Conservation (phyloP, 2,329 filamentous ascomycete genomes). For the Alternaria burnsii region DNA sequence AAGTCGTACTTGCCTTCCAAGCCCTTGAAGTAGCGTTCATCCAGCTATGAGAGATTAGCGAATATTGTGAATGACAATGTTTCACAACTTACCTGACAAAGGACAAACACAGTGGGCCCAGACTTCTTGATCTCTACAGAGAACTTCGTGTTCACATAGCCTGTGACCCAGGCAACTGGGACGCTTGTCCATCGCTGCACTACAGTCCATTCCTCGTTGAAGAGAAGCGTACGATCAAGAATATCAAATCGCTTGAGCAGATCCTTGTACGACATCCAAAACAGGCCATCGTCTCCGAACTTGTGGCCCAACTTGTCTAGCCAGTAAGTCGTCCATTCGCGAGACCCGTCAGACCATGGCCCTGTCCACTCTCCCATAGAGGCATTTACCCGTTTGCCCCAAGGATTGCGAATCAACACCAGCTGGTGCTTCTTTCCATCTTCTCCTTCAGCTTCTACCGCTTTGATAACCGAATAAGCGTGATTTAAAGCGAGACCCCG, state of each 20-base stretch:
- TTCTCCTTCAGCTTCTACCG: constrained; percentile 61
- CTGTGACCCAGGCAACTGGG: constrained; percentile 66
- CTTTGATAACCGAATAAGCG: constrained; percentile 66
- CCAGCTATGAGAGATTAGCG: constrained; percentile 59
- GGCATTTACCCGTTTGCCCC: constrained; percentile 67
- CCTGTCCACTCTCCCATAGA: constrained; percentile 23
- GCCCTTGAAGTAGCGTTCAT: constrained; percentile 66
- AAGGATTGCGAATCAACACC: constrained; percentile 76
- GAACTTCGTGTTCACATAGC: constrained; percentile 69
- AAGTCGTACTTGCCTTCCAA: constrained; percentile 65
- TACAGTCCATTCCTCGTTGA: constrained; percentile 66
- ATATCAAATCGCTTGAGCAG: constrained; percentile 64
- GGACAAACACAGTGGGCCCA: constrained; percentile 64
- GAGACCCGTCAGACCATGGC: constrained; percentile 69
- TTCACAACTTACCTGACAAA: constrained; percentile 60
- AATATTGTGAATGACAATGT: constrained; percentile 35
- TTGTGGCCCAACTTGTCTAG: constrained; percentile 74
- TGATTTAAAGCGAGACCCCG: constrained; percentile 55
- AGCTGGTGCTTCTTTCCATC: constrained; percentile 57
- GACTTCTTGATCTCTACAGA: constrained; percentile 61
- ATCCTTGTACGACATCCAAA: constrained; percentile 69
- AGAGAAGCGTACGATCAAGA: constrained; percentile 68
- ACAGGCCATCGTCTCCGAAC: constrained; percentile 77
- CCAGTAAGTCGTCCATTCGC: constrained; percentile 84
- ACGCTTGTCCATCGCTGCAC: constrained; percentile 68